phyloP scores from a whole-genome alignment of 140 eudicot species.

The Flaveria floridana region DNA sequence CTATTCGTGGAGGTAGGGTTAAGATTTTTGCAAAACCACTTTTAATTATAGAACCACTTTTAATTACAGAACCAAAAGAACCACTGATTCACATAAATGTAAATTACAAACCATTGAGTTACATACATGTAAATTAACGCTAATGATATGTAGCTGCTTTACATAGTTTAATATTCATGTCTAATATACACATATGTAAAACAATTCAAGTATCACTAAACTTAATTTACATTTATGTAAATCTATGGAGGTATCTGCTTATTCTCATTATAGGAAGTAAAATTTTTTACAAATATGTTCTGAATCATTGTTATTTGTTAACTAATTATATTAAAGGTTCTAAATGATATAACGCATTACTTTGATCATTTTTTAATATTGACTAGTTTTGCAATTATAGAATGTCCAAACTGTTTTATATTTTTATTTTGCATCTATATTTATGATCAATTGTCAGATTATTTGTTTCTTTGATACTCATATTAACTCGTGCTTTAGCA shows the following conservation, averaged over 20 bases:
- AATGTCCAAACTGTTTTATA: background rate
- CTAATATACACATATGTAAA: too few species aligned
- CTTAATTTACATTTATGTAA: too few species aligned
- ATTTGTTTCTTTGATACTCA: conserved; percentile 1
- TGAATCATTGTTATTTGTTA: background rate
- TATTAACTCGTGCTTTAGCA: background rate
- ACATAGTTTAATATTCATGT: too few species aligned
- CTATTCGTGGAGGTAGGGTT: background rate
- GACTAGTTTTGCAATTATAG: background rate
- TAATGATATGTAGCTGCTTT: too few species aligned
- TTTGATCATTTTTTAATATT: background rate
- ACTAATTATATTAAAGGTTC: conserved; percentile 18
- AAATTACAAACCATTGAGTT: too few species aligned
- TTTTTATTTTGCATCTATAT: conserved; percentile 5
- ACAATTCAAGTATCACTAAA: too few species aligned
- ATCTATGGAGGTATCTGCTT: background rate
- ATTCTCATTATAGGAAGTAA: conserved; percentile 12
- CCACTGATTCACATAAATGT: too few species aligned
- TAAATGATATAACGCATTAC: background rate
- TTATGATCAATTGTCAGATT: background rate
- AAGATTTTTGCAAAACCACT: too few species aligned
- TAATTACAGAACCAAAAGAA: too few species aligned
- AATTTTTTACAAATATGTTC: background rate
- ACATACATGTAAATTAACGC: too few species aligned
- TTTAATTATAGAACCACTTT: too few species aligned